These are phyloP conservation scores for Boletellus sp. DNA, from an alignment of 768 basidiomycete species.

Conservation along the genomic window DNA sequence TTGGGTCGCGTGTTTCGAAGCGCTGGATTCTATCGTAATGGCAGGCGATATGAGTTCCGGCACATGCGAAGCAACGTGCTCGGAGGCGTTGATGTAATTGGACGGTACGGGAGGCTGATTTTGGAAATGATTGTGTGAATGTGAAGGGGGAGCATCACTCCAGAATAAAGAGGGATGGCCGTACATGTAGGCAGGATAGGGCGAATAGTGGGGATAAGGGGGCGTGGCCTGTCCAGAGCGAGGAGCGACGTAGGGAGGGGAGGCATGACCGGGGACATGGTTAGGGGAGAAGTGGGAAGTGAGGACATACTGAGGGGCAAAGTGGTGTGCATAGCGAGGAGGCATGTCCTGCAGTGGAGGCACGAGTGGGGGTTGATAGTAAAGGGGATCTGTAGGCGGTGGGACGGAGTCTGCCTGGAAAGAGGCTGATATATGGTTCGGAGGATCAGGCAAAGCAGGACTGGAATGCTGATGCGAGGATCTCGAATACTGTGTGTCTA, in stretches of 20 bases:
- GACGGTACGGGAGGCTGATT: conserved; percentile 11
- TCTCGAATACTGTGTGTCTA: conserved; percentile 16
- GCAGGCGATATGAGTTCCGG: conserved; percentile 13
- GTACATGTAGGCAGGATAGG: conserved; percentile 33
- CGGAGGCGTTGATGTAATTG: conserved; percentile 10
- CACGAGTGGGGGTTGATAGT: conserved; percentile 16
- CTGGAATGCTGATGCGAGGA: conserved; percentile 16
- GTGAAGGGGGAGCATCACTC: conserved; percentile 24
- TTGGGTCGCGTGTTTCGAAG: conserved; percentile 3
- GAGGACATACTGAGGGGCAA: conserved; percentile 16
- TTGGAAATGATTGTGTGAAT: conserved; percentile 17
- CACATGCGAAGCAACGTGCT: conserved; percentile 9
- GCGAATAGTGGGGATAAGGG: conserved; percentile 34
- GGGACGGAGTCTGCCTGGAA: conserved; percentile 12
- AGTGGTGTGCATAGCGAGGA: conserved; percentile 12
- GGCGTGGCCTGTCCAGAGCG: conserved; percentile 31
- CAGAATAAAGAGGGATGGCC: conserved; percentile 39
- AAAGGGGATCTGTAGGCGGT: conserved; percentile 10
- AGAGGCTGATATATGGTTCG: conserved; percentile 8
- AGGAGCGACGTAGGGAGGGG: conserved; percentile 22
- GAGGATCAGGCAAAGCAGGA: conserved; percentile 18
- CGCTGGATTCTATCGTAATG: conserved; percentile 11
- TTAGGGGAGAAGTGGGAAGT: conserved; percentile 11
- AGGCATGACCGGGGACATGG: conserved; percentile 24
- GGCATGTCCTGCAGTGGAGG: conserved; percentile 26